Base-by-base conservation (phyloP, 129 eudicot genomes). In the Flaveria ramosissima region DNA sequence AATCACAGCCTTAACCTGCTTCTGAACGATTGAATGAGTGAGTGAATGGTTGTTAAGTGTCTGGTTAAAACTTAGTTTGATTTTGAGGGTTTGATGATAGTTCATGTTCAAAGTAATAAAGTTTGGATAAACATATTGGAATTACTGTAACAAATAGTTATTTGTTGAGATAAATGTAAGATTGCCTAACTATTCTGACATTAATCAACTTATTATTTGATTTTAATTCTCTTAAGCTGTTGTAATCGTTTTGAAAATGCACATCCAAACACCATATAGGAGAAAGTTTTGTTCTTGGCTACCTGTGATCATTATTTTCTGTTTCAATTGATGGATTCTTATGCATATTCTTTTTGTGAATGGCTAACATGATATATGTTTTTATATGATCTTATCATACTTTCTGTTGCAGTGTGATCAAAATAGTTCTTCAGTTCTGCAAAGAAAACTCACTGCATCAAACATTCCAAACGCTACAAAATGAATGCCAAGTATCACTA, bases 351-450 rank as follows among this genome's bases (percentile, higher is more conserved):
- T 30, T 15, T 13, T 63, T 66, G 12, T 77, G 59, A 50, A 27
- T n/a, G 16, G 15, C 9, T 68, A 41, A 2, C 73, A 9, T 14
- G 15, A 17, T 60, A 32, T 9, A 70, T 68, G 70, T 13, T 55
- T 60, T 76, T 12, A 57, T 52, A 2, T 61, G 42, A 41, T 17
- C 7, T 57, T 46, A 36, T 7, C 70, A 16, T 39, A 23, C 55
- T 84, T 43, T 42, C 15, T 62, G 63, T 59, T 87, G 89, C 90
- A 95, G 99, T 83, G 99, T 95, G 80, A 89, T 95, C 30, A 95
- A 95, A 84, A 91, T 95, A 63, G 96, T 95, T 84, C 96, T 95
- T 62, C 97, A 95, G 56, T 95, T 95, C 73, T 95, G 99, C 90
- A 95, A 95, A 85, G 99, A 95, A 73, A 95, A 95, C 60, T 95